These are phyloP conservation scores for Penicillium nucicola DNA, from an alignment of 495 filamentous ascomycete genomes.

Conservation along the genomic window DNA sequence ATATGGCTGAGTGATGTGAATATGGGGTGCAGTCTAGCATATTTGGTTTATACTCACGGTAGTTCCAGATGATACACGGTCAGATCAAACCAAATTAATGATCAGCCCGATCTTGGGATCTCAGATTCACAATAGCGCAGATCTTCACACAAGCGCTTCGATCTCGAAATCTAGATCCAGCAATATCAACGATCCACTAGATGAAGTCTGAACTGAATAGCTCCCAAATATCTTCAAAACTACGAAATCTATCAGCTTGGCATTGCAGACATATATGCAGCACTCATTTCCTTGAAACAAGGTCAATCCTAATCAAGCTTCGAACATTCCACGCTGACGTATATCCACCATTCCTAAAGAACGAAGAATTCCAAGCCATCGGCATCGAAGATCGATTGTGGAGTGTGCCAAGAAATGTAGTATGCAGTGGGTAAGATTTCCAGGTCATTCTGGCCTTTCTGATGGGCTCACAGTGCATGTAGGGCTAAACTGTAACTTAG, in stretches of 20 bases:
- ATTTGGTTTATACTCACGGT: not conserved
- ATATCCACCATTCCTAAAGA: not conserved
- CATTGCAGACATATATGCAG: not conserved
- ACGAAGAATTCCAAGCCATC: slow-evolving; percentile 5
- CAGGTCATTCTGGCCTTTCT: too few relatives aligned
- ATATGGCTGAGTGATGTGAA: not conserved
- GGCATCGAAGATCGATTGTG: slow-evolving; percentile 7
- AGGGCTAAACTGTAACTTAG: too few relatives aligned
- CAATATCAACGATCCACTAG: too few relatives aligned
- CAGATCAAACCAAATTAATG: too few relatives aligned
- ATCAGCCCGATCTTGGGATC: too few relatives aligned
- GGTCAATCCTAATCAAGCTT: not conserved
- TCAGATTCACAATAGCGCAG: too few relatives aligned
- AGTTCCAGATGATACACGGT: too few relatives aligned
- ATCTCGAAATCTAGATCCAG: too few relatives aligned
- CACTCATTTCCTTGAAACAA: not conserved
- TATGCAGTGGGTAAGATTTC: not conserved
- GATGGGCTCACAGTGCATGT: too few relatives aligned
- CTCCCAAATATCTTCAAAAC: too few relatives aligned
- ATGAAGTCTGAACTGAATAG: too few relatives aligned
- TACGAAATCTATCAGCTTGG: not conserved
- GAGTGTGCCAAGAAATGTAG: slow-evolving; percentile 1
- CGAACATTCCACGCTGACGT: slow-evolving; percentile 19
- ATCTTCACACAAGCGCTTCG: too few relatives aligned
- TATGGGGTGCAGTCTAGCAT: not conserved